Evolutionary conservation across 257 asterid species (phyloP).

Genomic region (Anisodus acutangulus): DNA sequence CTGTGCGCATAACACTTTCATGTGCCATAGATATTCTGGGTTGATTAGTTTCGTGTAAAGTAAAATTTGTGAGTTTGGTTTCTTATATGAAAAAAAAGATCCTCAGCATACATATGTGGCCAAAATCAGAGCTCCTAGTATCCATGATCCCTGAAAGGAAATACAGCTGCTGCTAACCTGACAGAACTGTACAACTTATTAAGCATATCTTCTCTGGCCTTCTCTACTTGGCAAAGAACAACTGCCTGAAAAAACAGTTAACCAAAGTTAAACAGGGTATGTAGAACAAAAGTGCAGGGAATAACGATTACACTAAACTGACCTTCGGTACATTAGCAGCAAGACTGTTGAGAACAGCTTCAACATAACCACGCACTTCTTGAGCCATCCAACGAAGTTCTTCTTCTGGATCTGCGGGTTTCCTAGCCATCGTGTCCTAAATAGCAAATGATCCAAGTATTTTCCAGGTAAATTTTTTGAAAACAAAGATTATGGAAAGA

Average conservation of each 20-base stretch:
- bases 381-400: conserved; percentile 99
- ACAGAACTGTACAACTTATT: conserved; percentile 86
- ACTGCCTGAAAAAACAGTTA: conserved; percentile 66
- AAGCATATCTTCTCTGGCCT: conserved; percentile 96
- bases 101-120: not conserved
- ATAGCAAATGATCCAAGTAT: conserved; percentile 2
- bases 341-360: conserved; percentile 93
- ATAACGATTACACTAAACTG: conserved; percentile 24
- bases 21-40: conserved; percentile 11
- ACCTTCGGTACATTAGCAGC: conserved; percentile 97
- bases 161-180: conserved; percentile 54
- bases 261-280: conserved; percentile 32
- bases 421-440: conserved; percentile 81
- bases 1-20: not conserved
- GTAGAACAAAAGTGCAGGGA: conserved; percentile 29
- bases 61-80: not conserved
- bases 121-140: conserved; percentile 3
- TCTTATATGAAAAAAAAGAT: conserved; percentile 5
- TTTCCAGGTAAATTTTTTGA: conserved; percentile 10
- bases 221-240: conserved; percentile 94
- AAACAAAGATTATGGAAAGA: conserved; percentile 16
- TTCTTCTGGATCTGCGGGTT: conserved; percentile 93
- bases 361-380: conserved; percentile 97
- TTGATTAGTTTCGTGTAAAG: not conserved
- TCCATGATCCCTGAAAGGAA: conserved; percentile 23